A percentile compares a stretch with the other conserved stretches of the same genome.
phyloP scores from a whole-genome alignment of 208 protist genomes.

The Leishmania lainsoni region DNA sequence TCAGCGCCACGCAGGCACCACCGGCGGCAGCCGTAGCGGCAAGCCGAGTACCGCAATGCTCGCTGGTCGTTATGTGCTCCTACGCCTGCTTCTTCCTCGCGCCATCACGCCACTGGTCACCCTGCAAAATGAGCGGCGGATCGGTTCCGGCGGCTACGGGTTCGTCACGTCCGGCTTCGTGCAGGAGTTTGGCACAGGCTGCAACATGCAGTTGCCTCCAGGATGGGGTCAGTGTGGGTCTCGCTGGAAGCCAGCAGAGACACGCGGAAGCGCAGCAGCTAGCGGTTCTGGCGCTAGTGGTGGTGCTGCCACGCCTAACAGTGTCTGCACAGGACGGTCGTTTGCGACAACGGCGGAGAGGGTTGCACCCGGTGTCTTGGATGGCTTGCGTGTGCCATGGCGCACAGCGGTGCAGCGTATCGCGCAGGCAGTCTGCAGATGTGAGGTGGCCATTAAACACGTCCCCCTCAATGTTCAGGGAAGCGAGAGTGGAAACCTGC shows the following conservation, averaged over 20 bases:
- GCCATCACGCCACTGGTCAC: constrained; percentile 27
- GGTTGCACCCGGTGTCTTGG: not conserved
- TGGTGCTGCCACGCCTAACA: not conserved
- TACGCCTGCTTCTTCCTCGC: constrained; percentile 58
- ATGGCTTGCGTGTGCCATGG: constrained; percentile 23
- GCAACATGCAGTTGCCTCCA: constrained; percentile 16
- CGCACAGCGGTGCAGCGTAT: constrained; percentile 20
- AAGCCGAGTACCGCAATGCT: constrained; percentile 24
- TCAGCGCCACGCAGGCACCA: not conserved
- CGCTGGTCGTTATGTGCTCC: constrained; percentile 58
- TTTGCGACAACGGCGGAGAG: constrained; percentile 10
- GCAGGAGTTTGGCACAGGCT: not conserved
- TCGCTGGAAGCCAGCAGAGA: constrained; percentile 13
- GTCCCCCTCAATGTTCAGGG: constrained; percentile 54
- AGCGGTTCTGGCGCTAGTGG: constrained; percentile 4
- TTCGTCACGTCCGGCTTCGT: constrained; percentile 44
- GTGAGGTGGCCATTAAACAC: constrained; percentile 68
- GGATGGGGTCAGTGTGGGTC: constrained; percentile 23
- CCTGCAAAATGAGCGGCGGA: constrained; percentile 36
- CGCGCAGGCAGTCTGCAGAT: constrained; percentile 18
- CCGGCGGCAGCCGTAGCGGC: not conserved
- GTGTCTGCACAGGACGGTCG: not conserved
- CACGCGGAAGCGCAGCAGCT: constrained; percentile 1
- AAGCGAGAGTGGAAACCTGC: constrained; percentile 54
- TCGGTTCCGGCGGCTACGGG: constrained; percentile 78